Conservation (phyloP, 2,329 filamentous ascomycete genomes). For the Cytospora paraplurivora region DNA sequence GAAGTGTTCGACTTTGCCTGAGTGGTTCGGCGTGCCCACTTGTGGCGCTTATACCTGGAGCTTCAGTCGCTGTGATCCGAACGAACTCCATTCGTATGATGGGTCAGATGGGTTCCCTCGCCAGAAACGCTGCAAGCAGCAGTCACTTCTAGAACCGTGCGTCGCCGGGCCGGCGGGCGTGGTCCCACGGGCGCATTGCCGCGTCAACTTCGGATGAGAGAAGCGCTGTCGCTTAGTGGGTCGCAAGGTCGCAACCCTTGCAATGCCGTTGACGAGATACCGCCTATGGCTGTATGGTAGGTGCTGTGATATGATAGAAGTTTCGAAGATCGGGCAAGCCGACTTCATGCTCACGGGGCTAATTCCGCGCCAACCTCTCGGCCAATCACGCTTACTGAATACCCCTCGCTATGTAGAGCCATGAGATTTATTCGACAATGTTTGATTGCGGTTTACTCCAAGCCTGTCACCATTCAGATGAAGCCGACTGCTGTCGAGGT, state of each 20-base stretch:
- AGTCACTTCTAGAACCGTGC: constrained; percentile 9
- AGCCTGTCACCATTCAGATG: too few relatives aligned
- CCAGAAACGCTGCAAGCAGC: neutral
- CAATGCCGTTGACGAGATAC: too few relatives aligned
- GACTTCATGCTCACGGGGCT: neutral
- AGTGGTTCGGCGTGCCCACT: neutral
- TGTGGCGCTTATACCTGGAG: neutral
- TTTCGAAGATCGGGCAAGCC: neutral
- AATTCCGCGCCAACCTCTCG: neutral
- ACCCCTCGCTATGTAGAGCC: too few relatives aligned
- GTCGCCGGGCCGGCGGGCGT: neutral
- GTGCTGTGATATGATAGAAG: neutral
- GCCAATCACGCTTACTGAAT: neutral
- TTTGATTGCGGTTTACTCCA: too few relatives aligned
- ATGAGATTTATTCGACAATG: too few relatives aligned
- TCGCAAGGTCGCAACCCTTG: too few relatives aligned
- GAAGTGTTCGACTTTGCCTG: neutral
- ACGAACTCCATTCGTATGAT: neutral
- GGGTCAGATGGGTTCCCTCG: constrained; percentile 5
- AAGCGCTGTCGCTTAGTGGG: constrained; percentile 6
- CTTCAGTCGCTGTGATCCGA: neutral
- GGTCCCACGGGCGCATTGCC: constrained; percentile 1
- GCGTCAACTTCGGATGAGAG: constrained; percentile 19
- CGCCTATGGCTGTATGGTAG: too few relatives aligned
- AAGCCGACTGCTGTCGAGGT: too few relatives aligned